phyloP scores from a whole-genome alignment of 2,329 filamentous ascomycete genomes.

The Dactylonectria estremocensis region DNA sequence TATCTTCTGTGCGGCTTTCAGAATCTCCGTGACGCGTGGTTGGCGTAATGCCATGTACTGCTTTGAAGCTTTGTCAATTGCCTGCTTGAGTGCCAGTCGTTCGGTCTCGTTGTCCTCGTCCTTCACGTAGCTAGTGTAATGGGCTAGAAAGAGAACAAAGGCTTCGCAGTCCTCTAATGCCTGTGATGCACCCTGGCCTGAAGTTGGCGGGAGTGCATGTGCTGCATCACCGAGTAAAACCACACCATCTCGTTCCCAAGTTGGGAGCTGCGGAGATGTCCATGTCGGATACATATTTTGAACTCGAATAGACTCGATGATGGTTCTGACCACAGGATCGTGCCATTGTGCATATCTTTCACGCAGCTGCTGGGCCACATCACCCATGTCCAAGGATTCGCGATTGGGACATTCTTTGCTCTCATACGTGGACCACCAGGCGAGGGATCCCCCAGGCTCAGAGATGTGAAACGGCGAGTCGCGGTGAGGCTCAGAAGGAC shows the following conservation, averaged over 20 bases:
- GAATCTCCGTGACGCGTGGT: slow-evolving; percentile 20
- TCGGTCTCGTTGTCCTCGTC: not conserved
- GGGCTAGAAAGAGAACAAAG: slow-evolving; percentile 20
- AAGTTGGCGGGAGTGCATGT: slow-evolving; percentile 29
- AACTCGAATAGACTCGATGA: slow-evolving; percentile 7
- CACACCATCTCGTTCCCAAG: slow-evolving; percentile 27
- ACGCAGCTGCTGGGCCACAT: slow-evolving; percentile 21
- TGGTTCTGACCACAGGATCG: slow-evolving; percentile 25
- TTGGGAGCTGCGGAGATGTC: slow-evolving; percentile 28
- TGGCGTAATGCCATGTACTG: slow-evolving; percentile 27
- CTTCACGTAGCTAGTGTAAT: not conserved
- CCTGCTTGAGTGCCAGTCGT: slow-evolving; percentile 1
- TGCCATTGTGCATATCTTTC: slow-evolving; percentile 27
- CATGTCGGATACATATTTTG: slow-evolving; percentile 34
- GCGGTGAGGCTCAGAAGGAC: slow-evolving; percentile 6
- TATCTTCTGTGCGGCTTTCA: slow-evolving; percentile 30
- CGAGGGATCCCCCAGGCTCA: slow-evolving; percentile 23
- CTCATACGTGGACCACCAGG: slow-evolving; percentile 35
- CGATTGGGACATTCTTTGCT: slow-evolving; percentile 27
- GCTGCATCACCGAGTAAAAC: slow-evolving; percentile 29
- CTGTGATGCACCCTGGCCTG: slow-evolving; percentile 28
- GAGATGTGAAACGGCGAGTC: slow-evolving; percentile 30
- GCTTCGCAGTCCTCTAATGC: slow-evolving; percentile 29
- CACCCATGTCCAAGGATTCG: slow-evolving; percentile 23
- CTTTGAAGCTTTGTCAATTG: slow-evolving; percentile 23